phyloP scores from a whole-genome alignment of 106 monocot species.

The Acanthochlamys bracteata region DNA sequence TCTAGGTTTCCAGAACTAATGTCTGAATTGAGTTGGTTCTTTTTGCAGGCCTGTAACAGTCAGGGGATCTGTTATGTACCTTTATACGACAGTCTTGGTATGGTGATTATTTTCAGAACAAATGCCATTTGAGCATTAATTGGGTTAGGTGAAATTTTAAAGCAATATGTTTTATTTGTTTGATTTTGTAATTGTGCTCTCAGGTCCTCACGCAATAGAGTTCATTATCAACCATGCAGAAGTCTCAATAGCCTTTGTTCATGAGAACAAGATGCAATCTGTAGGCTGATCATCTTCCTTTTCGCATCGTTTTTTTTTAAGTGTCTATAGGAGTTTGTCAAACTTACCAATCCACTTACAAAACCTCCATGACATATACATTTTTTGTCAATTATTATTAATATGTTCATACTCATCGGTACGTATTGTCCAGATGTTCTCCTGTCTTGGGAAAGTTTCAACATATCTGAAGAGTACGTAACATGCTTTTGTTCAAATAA shows the following conservation, averaged over 20 bases:
- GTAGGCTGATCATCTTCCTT: slow-evolving; percentile 34
- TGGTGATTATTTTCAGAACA: too few relatives aligned
- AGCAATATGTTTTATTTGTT: too few relatives aligned
- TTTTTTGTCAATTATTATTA: too few relatives aligned
- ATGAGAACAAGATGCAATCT: slow-evolving; percentile 70
- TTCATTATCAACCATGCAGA: slow-evolving; percentile 97
- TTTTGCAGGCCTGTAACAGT: slow-evolving; percentile 77
- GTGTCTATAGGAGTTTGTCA: neutral
- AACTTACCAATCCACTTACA: too few relatives aligned
- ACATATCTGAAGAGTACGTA: slow-evolving; percentile 54
- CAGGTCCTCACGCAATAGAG: slow-evolving; percentile 84
- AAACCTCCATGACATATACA: too few relatives aligned
- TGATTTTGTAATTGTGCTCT: too few relatives aligned
- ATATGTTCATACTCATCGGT: too few relatives aligned
- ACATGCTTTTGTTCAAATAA: neutral
- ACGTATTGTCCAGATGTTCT: slow-evolving; percentile 32
- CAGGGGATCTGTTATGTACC: slow-evolving; percentile 92
- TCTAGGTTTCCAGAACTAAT: neutral
- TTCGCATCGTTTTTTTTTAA: neutral
- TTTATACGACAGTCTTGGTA: slow-evolving; percentile 85
- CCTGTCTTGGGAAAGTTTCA: slow-evolving; percentile 41
- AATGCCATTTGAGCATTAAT: too few relatives aligned
- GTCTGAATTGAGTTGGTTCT: neutral
- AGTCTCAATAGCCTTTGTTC: slow-evolving; percentile 75
- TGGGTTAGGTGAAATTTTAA: neutral